Evolutionary conservation across 2,329 filamentous ascomycete species (phyloP), one percentile per base, ranked within the genome.

Genomic region (Nectriaceae sp.): DNA sequence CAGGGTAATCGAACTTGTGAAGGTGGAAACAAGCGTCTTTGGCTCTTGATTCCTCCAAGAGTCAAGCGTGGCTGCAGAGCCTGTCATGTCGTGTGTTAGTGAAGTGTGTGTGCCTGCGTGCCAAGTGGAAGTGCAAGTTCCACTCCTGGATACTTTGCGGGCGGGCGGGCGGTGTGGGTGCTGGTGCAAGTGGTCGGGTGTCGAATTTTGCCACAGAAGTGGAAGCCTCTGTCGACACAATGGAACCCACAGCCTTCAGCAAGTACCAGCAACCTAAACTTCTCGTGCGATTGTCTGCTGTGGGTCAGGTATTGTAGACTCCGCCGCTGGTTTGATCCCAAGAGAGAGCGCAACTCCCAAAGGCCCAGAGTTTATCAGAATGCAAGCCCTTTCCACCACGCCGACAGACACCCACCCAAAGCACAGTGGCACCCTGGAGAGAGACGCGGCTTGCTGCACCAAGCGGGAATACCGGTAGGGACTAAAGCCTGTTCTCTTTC

Each of bases 21-120:
- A 49, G 44, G 55, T 54, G 55, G 55, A 51, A 40, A 50, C 36
- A 40, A 45, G n/a, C n/a, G n/a, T n/a, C n/a, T n/a, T n/a, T 29
- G 24, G 13, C 6, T 6, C 24, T 13, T 29, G 13, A 13, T 13
- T 29, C 24, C 24, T 29, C 24, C 24, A 29, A 13, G 24, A 29
- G 13, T 29, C 24, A 6, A 29, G 24, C 24, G 24, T 29, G 24
- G 24, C 24, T 29, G 24, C 24, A 29, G 24, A 13, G 24, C 24
- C 24, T 13, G 24, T 13, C 6, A 13, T 29, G 24, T 29, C 24
- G 24, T 29, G 24, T 6, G n/a, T n/a, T n/a, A n/a, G 24, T 6
- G 13, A 29, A 29, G 13, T 29, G 24, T 29, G 24, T 29, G 24
- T 29, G 24, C 24, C 6, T 13, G 24, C 13, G 24, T 29, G 24